Conservation (phyloP, 345 rosid species). For the Eucalyptus regnans region DNA sequence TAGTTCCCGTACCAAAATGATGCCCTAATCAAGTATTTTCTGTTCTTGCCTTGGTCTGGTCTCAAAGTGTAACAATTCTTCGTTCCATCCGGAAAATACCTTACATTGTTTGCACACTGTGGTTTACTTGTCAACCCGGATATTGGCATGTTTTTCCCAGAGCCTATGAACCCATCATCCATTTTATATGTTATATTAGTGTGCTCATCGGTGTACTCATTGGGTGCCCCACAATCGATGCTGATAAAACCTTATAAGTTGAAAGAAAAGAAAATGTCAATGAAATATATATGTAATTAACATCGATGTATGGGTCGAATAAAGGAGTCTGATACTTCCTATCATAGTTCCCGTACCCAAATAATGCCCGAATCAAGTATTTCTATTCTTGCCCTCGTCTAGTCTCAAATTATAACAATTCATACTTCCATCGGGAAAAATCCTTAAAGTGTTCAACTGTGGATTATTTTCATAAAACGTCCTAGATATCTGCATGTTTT, state of each 20-base stretch:
- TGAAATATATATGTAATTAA: background rate
- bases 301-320: constrained; percentile 37
- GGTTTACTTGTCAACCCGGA: no score
- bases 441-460: background rate
- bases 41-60: background rate
- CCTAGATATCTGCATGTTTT: background rate
- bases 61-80: constrained; percentile 14
- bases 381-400: background rate
- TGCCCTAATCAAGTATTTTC: constrained; percentile 32
- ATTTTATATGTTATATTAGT: no score
- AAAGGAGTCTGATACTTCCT: background rate
- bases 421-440: constrained; percentile 14
- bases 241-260: no score
- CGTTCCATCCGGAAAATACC: constrained; percentile 13
- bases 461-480: rapidly evolving
- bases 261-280: no score
- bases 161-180: no score
- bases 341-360: constrained; percentile 48
- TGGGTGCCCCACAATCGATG: no score
- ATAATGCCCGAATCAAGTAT: constrained; percentile 35
- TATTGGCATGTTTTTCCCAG: no score
- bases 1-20: constrained; percentile 42
- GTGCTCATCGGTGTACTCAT: no score
- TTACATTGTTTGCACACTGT: background rate
- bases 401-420: constrained; percentile 14